A percentile compares a stretch with the other conserved stretches of the same genome.
phyloP scores from a whole-genome alignment of 139 green algal genomes.

The Trebouxia sp. region DNA sequence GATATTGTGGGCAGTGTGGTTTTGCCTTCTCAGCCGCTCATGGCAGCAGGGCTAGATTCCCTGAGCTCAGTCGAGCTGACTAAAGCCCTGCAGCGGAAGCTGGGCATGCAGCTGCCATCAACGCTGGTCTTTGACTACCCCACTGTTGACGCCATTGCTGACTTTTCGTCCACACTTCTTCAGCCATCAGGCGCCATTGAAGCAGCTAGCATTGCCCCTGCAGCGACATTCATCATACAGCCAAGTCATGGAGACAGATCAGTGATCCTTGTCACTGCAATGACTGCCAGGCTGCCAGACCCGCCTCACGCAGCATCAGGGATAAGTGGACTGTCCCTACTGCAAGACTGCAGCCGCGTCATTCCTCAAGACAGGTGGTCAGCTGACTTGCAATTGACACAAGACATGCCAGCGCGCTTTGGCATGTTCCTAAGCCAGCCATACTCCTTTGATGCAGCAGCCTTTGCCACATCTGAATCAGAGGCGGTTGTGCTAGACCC shows the following conservation, averaged over 20 bases:
- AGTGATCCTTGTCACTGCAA: neutral
- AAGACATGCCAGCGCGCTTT: slow-evolving; percentile 41
- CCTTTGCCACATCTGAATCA: slow-evolving; percentile 53
- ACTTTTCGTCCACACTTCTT: neutral
- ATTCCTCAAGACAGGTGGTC: slow-evolving; percentile 28
- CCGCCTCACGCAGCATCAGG: too few relatives aligned
- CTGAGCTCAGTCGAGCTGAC: slow-evolving; percentile 73
- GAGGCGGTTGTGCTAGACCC: slow-evolving; percentile 77
- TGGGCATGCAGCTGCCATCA: slow-evolving; percentile 63
- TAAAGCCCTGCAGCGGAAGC: slow-evolving; percentile 41
- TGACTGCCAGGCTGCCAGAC: neutral
- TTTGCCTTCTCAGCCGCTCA: slow-evolving; percentile 65
- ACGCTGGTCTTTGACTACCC: slow-evolving; percentile 81
- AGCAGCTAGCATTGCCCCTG: too few relatives aligned
- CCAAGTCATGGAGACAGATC: neutral
- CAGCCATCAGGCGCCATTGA: neutral
- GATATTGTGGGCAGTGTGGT: slow-evolving; percentile 31
- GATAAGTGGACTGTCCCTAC: neutral
- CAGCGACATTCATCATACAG: too few relatives aligned
- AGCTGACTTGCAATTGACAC: slow-evolving; percentile 14
- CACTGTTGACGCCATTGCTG: slow-evolving; percentile 43
- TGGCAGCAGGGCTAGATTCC: slow-evolving; percentile 78
- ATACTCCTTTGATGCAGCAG: slow-evolving; percentile 68
- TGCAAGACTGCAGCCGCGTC: neutral
- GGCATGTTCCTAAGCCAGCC: slow-evolving; percentile 52